phyloP scores from a whole-genome alignment of 1,139 yeast species.

The Insectozyma bohioensis region DNA sequence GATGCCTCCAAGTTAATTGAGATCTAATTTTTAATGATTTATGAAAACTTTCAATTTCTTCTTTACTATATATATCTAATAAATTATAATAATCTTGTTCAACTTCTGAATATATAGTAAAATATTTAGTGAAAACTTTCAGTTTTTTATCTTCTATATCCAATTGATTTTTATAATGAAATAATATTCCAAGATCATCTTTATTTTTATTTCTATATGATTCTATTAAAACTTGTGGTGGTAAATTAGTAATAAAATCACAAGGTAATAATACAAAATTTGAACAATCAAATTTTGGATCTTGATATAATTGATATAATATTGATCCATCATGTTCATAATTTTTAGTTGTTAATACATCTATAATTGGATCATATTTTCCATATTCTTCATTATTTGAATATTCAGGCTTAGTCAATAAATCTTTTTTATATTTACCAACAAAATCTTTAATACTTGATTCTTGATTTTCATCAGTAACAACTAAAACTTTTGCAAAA shows the following conservation, averaged over 20 bases:
- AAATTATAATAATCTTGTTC: conserved; percentile 55
- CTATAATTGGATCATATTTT: conserved; percentile 24
- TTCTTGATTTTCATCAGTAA: conserved; percentile 30
- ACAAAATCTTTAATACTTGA: conserved; percentile 45
- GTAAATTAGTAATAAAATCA: conserved; percentile 88
- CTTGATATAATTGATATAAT: conserved; percentile 48
- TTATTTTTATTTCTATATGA: conserved; percentile 71
- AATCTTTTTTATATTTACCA: conserved; percentile 20
- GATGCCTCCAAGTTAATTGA: conserved; percentile 87
- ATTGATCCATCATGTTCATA: conserved; percentile 64
- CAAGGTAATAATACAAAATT: conserved; percentile 84
- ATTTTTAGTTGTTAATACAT: conserved; percentile 42
- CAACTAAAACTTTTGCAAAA: conserved; percentile 53
- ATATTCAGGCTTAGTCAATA: too few relatives aligned
- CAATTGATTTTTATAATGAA: conserved; percentile 67
- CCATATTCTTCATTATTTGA: conserved; percentile 20
- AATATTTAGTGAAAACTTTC: conserved; percentile 50
- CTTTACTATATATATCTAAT: conserved; percentile 68
- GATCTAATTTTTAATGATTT: conserved; percentile 77
- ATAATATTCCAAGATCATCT: conserved; percentile 66
- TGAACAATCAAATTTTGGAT: conserved; percentile 10
- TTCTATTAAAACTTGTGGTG: conserved; percentile 86
- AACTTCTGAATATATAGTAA: conserved; percentile 40
- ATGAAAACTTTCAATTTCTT: conserved; percentile 57
- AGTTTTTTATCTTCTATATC: conserved; percentile 77